Evolutionary conservation across 331 rosid species (phyloP).

Genomic region (Rhamnella rubrinervis): DNA sequence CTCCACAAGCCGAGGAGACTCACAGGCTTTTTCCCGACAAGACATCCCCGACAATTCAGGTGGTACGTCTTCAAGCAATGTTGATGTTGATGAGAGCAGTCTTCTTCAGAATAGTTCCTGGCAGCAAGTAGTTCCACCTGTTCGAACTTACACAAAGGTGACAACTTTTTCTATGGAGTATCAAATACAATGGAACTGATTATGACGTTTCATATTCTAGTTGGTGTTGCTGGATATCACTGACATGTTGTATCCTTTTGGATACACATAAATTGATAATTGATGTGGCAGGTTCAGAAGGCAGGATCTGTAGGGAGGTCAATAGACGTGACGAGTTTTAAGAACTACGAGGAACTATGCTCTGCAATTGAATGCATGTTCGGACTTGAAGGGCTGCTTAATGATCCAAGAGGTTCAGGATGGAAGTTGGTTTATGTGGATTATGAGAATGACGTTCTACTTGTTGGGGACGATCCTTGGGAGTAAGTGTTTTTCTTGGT

Average conservation of each 20-base stretch:
- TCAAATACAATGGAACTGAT: too few species aligned
- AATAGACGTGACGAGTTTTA: constrained; percentile 76
- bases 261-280: neutral
- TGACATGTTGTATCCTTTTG: neutral
- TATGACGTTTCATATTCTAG: too few species aligned
- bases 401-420: constrained; percentile 86
- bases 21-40: constrained; percentile 65
- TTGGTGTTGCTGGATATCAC: too few species aligned
- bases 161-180: too few species aligned
- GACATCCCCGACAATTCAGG: constrained; percentile 71
- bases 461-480: constrained; percentile 99
- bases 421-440: constrained; percentile 98
- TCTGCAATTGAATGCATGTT: constrained; percentile 88
- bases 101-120: constrained; percentile 80
- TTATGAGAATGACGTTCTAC: constrained; percentile 88
- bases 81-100: constrained; percentile 84
- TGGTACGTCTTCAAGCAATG: constrained; percentile 83
- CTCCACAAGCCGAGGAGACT: constrained; percentile 67
- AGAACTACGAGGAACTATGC: constrained; percentile 76
- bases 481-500: constrained; percentile 55
- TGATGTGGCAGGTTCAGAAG: constrained; percentile 70
- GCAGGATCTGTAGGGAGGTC: constrained; percentile 96
- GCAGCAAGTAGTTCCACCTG: constrained; percentile 70
- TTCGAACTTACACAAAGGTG: constrained; percentile 88
- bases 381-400: constrained; percentile 87